These are phyloP conservation scores for Agrocybe pediades DNA, from an alignment of 768 basidiomycete species.

Conservation along the genomic window DNA sequence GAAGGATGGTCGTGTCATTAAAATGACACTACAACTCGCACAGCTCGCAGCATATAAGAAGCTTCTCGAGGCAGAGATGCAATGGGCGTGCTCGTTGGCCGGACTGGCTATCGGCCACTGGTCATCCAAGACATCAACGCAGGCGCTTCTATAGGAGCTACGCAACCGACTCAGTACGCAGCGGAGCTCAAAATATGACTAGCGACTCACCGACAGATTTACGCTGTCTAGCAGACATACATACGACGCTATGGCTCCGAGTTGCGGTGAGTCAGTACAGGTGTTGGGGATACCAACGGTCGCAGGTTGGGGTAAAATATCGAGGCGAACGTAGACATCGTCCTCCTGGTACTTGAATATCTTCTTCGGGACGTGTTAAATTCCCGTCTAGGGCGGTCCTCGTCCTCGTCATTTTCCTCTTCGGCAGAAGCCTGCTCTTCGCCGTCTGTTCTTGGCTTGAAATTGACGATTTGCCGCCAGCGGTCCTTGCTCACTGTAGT, in stretches of 20 bases:
- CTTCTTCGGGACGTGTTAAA: neutral
- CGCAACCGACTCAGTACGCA: neutral
- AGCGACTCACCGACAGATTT: neutral
- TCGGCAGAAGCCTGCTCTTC: neutral
- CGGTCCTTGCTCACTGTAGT: slow-evolving; percentile 37
- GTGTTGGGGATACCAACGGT: neutral
- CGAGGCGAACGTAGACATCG: slow-evolving; percentile 11
- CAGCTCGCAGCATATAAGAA: neutral
- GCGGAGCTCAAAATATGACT: neutral
- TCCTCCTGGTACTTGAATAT: neutral
- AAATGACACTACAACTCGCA: neutral
- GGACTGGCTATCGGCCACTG: neutral
- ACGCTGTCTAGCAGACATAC: neutral
- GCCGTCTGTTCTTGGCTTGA: slow-evolving; percentile 27
- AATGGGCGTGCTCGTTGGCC: neutral
- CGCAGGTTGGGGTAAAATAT: neutral
- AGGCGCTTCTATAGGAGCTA: neutral
- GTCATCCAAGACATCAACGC: no score
- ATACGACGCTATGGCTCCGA: slow-evolving; percentile 4
- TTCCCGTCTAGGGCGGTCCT: no score
- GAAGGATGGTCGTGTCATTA: neutral
- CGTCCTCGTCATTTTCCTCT: neutral
- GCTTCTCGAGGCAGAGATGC: neutral
- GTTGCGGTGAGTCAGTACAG: neutral
- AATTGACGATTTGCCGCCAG: slow-evolving; percentile 57